Evolutionary conservation across 2,329 filamentous ascomycete genomes (phyloP), one percentile per base, ranked within the genome.

Genomic region (Trichoderma lentiforme): DNA sequence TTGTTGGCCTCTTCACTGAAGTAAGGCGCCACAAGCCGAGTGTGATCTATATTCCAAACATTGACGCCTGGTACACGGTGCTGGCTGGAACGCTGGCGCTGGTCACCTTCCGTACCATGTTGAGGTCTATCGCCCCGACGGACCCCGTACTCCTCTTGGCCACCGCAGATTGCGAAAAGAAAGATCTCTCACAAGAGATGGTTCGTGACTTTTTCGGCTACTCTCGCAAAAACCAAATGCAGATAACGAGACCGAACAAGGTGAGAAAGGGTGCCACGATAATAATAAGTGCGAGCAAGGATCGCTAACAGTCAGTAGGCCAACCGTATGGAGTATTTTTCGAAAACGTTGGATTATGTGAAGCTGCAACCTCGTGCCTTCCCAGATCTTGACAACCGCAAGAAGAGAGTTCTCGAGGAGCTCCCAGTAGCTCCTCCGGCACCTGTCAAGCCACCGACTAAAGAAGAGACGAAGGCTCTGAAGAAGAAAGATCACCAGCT

Each of bases 21-120:
- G 93, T 97, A 47, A 93, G 95, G 80, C 91, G 95, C 47, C 94
- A 98, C 80, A 98, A 97, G 80, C 96, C 96, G 0, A 97, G 94
- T 79, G 93, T 98, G 47, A 96, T 99, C 66, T 98, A 95, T 81
- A 92, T 99, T 57, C 95, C 96, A 2, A 92, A 94, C 75, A 89
- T 98, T 63, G 93, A 97, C 75, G 88, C 91, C 8, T 99, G 96
- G 96, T 95, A 94, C 79, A 83, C 88, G 21, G 87, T 86, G 30
- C 78, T 91, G 21, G 79, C 81, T n/a, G 83, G 84, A 8, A 91
- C 92, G 0, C 84, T 94, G 51, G 89, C 91, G 3, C 89, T 97
- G 70, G 91, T 91, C 39, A 96, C 94, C 0, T 98, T 99, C 81
- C 86, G 91, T 73, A 91, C 93, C 9, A 90, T 98, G 80, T 83